Evolutionary conservation across 73 alveolate genomes (phyloP), one percentile per base, ranked within the genome.

Genomic region (Blepharisma japonicum): DNA sequence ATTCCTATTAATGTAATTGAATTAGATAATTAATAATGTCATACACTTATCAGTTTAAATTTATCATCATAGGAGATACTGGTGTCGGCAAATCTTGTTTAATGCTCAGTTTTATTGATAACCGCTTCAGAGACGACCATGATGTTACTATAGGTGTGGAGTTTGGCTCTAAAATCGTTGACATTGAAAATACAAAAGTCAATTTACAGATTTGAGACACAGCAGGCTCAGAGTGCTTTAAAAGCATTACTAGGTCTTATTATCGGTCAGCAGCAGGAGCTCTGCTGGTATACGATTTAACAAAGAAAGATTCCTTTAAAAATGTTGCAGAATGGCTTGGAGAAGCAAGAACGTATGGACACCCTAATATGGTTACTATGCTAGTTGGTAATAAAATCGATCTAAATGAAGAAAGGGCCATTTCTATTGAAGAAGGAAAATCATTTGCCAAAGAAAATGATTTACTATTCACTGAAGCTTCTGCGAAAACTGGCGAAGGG

Each of bases 131-230:
- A 81, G 90, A 82, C 25, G 88, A 89, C n/a, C 97, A 94, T 82
- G 89, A 92, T 45, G 83, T 93, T 42, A 96, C 99, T 0, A 92
- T 94, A 23, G 99, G 99, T 11, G 96, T 94, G 14, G 98, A 96
- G 78, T 91, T 94, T 79, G 98, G 97, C 42, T 84, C 94, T 8
- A 91, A 86, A 82, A 79, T 89, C 32, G 80, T 96, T 18, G 89
- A 92, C 77, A 83, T 96, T 55, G 86, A 88, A n/a, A 81, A 81
- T 46, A 74, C 81, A 45, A 51, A 79, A 32, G 87, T 90, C 45
- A 96, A 93, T 77, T 78, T 96, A 48, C 74, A 90, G 71, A 85
- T 96, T 42, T 96, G 99, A 98, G 99, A 96, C 86, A 96, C 99
- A 6, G 98, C 98, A 0, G 99, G 98, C 6, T 91, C 92, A 77